Percentiles rank a stretch among this genome's conserved stretches.
Evolutionary conservation across 495 filamentous ascomycete genomes (phyloP).

Genomic region (Parachaetomium inaequale): DNA sequence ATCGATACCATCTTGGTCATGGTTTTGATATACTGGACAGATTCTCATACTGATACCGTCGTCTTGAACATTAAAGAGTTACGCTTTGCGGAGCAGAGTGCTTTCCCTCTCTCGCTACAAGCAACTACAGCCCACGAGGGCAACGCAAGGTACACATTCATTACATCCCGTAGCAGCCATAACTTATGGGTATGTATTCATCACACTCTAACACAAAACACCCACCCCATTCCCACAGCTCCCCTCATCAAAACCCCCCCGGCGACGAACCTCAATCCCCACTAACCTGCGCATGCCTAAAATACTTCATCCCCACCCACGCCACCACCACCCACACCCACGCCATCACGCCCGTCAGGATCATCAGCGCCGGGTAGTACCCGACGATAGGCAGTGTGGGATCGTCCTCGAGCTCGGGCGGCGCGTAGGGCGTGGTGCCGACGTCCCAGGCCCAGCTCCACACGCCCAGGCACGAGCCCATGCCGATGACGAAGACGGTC

Average conservation of each 20-base stretch:
- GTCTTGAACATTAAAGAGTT: no score
- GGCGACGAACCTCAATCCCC: slow-evolving; percentile 35
- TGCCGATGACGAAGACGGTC: slow-evolving; percentile 91
- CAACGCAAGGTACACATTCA: no score
- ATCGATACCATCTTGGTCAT: no score
- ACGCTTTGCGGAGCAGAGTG: no score
- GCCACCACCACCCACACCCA: slow-evolving; percentile 98
- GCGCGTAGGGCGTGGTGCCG: slow-evolving; percentile 90
- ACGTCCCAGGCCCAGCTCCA: slow-evolving; percentile 99
- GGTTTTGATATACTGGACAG: no score
- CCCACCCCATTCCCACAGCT: not conserved
- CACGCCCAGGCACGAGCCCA: slow-evolving; percentile 93
- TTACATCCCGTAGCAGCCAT: not conserved
- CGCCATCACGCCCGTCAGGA: slow-evolving; percentile 90
- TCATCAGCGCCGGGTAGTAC: slow-evolving; percentile 92
- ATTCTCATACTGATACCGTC: no score
- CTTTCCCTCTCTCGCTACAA: no score
- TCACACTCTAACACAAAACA: not conserved
- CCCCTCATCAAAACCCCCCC: not conserved
- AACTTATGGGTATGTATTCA: slow-evolving; percentile 1
- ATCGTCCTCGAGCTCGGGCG: slow-evolving; percentile 89
- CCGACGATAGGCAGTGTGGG: slow-evolving; percentile 90
- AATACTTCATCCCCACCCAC: slow-evolving; percentile 99
- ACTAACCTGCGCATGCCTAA: slow-evolving; percentile 87
- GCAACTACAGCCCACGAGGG: no score